These are phyloP conservation scores for Penicillium sp. DNA, from an alignment of 2,329 filamentous ascomycete genomes.

Conservation along the genomic window DNA sequence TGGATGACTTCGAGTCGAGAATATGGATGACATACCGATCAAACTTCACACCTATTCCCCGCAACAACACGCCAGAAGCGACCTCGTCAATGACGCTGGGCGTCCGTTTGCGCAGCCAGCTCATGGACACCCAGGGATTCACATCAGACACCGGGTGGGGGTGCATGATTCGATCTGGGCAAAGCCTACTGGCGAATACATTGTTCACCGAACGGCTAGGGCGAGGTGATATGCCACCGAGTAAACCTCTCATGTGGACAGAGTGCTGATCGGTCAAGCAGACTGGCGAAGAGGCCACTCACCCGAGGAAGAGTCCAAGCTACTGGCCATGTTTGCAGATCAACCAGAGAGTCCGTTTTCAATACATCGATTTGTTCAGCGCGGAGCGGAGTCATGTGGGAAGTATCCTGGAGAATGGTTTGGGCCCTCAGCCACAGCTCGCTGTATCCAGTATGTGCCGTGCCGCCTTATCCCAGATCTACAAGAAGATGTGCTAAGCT, in stretches of 20 bases:
- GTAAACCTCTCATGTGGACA: background rate
- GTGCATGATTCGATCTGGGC: slow-evolving; percentile 97
- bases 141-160: slow-evolving; percentile 96
- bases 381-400: slow-evolving; percentile 83
- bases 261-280: slow-evolving; percentile 35
- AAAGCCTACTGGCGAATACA: slow-evolving; percentile 88
- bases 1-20: slow-evolving; percentile 89
- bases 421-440: slow-evolving; percentile 92
- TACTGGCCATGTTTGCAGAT: slow-evolving; percentile 86
- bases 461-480: background rate
- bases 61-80: slow-evolving; percentile 74
- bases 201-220: slow-evolving; percentile 74
- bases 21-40: slow-evolving; percentile 98
- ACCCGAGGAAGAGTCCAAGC: slow-evolving; percentile 65
- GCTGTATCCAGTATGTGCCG: slow-evolving; percentile 80
- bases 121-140: slow-evolving; percentile 80
- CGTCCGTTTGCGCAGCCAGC: slow-evolving; percentile 79
- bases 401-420: slow-evolving; percentile 99
- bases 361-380: slow-evolving; percentile 89
- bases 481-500: background rate
- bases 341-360: slow-evolving; percentile 86
- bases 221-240: too few species aligned
- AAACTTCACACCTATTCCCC: slow-evolving; percentile 80
- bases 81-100: slow-evolving; percentile 74
- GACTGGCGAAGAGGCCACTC: slow-evolving; percentile 75